Conservation (phyloP, 1,284 basidiomycete genomes). For the Meripilus lineatus region DNA sequence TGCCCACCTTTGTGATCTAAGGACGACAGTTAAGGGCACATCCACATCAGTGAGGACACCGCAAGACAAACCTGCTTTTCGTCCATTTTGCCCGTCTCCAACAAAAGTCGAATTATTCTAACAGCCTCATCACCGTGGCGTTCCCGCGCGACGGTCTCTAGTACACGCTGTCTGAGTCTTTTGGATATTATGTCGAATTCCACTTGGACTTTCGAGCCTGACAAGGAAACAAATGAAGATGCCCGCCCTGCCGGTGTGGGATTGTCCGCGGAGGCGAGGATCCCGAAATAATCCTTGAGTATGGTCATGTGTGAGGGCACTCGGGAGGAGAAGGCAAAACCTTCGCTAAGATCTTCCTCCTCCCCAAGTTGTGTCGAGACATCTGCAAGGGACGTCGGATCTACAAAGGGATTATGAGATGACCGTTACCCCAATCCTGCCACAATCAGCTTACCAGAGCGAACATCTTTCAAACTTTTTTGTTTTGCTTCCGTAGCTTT, state of each 20-base stretch:
- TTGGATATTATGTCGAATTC: constrained; percentile 78
- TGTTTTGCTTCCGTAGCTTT: constrained; percentile 67
- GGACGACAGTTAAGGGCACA: not conserved
- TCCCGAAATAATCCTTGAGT: constrained; percentile 72
- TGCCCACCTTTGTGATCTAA: constrained; percentile 88
- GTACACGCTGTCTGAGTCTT: constrained; percentile 65
- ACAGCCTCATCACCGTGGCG: constrained; percentile 85
- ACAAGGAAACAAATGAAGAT: constrained; percentile 63
- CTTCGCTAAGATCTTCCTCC: constrained; percentile 48
- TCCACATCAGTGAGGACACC: not conserved
- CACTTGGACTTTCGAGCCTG: constrained; percentile 70
- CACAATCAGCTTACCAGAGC: constrained; percentile 47
- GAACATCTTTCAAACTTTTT: constrained; percentile 51
- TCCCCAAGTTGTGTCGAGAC: constrained; percentile 60
- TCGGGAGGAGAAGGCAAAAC: constrained; percentile 52
- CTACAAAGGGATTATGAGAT: constrained; percentile 31
- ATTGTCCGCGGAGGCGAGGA: constrained; percentile 77
- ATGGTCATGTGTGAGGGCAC: constrained; percentile 53
- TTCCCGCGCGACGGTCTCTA: constrained; percentile 81
- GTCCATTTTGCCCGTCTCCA: constrained; percentile 91
- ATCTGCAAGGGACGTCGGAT: constrained; percentile 56
- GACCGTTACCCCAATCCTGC: no score
- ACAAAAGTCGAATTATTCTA: constrained; percentile 77
- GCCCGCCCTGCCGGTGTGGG: constrained; percentile 65
- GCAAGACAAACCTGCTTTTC: constrained; percentile 81